A percentile compares a stretch with the other conserved stretches of the same genome.
phyloP scores from a whole-genome alignment of 2,329 filamentous ascomycete genomes.

The Dothidotthia symphoricarpi region DNA sequence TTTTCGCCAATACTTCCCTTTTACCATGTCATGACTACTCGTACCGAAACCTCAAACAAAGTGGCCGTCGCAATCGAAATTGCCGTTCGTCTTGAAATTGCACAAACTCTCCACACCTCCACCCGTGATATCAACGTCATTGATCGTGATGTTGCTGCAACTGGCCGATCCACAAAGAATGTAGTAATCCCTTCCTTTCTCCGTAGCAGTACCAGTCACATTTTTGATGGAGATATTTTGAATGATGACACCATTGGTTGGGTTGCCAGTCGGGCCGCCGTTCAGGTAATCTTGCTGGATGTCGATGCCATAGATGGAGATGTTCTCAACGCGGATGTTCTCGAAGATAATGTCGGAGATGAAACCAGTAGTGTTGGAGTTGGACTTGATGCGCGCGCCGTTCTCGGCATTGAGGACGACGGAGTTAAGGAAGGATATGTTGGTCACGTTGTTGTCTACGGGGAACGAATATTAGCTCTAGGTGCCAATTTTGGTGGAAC shows the following conservation, averaged over 20 bases:
- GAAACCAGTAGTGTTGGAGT: conserved; percentile 49
- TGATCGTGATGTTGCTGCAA: conserved; percentile 55
- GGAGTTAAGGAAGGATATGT: conserved; percentile 49
- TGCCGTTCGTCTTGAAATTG: conserved; percentile 27
- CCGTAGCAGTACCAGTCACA: conserved; percentile 40
- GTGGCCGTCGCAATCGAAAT: conserved; percentile 27
- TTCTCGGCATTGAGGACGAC: conserved; percentile 52
- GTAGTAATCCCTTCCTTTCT: conserved; percentile 44
- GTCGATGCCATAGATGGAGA: conserved; percentile 50
- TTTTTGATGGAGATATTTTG: conserved; percentile 42
- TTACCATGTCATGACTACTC: too few species aligned
- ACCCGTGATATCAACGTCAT: conserved; percentile 36
- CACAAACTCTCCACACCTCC: conserved; percentile 41
- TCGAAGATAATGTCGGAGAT: conserved; percentile 16
- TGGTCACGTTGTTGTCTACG: conserved; percentile 31
- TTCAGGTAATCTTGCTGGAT: conserved; percentile 53
- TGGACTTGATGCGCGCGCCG: conserved; percentile 56
- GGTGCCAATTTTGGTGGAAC: background rate
- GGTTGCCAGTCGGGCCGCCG: conserved; percentile 41
- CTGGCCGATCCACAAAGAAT: conserved; percentile 54
- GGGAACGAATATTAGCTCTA: background rate
- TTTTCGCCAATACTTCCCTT: too few species aligned
- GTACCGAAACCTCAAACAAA: conserved; percentile 7
- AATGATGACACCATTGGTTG: conserved; percentile 49
- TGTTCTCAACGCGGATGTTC: conserved; percentile 37